phyloP scores from a whole-genome alignment of 1,284 basidiomycete species.

The Thecaphora frezii region DNA sequence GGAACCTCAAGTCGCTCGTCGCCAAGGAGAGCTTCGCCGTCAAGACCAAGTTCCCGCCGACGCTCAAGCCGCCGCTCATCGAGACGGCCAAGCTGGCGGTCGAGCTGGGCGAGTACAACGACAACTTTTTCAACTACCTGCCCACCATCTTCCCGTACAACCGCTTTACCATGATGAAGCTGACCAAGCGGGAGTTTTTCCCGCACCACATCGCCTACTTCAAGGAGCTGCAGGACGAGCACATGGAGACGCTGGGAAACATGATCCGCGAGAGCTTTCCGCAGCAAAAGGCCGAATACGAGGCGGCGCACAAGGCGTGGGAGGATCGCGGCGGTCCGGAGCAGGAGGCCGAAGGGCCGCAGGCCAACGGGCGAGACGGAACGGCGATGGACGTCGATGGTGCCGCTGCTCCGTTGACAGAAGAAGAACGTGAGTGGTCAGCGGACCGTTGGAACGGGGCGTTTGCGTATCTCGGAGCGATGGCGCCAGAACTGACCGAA shows the following conservation, averaged over 20 bases:
- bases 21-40: conserved; percentile 53
- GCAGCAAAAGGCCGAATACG: conserved; percentile 43
- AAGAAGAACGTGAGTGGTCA: conserved; percentile 7
- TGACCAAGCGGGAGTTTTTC: conserved; percentile 55
- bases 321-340: conserved; percentile 30
- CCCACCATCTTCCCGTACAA: conserved; percentile 88
- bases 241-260: conserved; percentile 34
- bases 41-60: conserved; percentile 84
- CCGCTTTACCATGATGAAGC: conserved; percentile 67
- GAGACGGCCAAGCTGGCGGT: conserved; percentile 77
- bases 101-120: conserved; percentile 80
- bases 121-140: conserved; percentile 86
- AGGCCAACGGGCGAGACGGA: conserved; percentile 1
- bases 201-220: conserved; percentile 48
- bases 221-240: conserved; percentile 47
- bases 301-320: conserved; percentile 36
- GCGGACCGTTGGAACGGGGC: neutral
- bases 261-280: conserved; percentile 41
- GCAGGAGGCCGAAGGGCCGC: conserved; percentile 15
- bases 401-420: neutral
- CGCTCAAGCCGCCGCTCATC: conserved; percentile 73
- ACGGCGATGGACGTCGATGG: conserved; percentile 21
- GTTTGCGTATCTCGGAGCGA: too few relatives aligned
- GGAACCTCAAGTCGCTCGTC: conserved; percentile 68
- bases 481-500: conserved; percentile 31